A percentile compares a stretch with the other conserved stretches of the same genome.
phyloP scores from a whole-genome alignment of 2,329 filamentous ascomycete genomes.

The Pseudonectria foliicola region DNA sequence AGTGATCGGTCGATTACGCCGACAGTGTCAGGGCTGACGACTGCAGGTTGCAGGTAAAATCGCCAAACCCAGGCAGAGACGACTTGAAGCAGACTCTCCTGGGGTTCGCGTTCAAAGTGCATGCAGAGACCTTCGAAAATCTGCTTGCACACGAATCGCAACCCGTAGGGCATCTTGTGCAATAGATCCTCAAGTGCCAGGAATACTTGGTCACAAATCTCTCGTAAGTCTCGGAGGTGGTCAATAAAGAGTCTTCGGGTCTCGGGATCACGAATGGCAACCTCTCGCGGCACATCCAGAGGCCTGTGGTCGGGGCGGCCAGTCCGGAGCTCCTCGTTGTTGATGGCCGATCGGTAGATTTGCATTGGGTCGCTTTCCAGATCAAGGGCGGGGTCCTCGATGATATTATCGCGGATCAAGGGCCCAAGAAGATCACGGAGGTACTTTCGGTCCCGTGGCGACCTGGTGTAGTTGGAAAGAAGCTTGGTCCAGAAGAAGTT shows the following conservation, averaged over 20 bases:
- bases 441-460: slow-evolving; percentile 87
- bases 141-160: slow-evolving; percentile 81
- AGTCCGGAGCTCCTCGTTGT: slow-evolving; percentile 92
- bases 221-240: slow-evolving; percentile 85
- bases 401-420: slow-evolving; percentile 82
- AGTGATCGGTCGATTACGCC: slow-evolving; percentile 87
- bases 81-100: slow-evolving; percentile 70
- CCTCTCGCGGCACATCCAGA: slow-evolving; percentile 79
- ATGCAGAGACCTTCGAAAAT: slow-evolving; percentile 71
- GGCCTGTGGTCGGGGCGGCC: slow-evolving; percentile 74
- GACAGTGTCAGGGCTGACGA: slow-evolving; percentile 84
- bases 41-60: slow-evolving; percentile 82
- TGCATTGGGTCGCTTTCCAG: slow-evolving; percentile 96
- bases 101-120: slow-evolving; percentile 74
- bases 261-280: slow-evolving; percentile 93
- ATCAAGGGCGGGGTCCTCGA: slow-evolving; percentile 85
- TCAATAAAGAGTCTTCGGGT: slow-evolving; percentile 90
- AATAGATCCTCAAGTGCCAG: slow-evolving; percentile 72
- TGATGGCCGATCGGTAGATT: slow-evolving; percentile 91
- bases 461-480: slow-evolving; percentile 79
- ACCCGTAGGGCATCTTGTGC: slow-evolving; percentile 84
- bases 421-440: slow-evolving; percentile 79
- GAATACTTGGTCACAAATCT: slow-evolving; percentile 91
- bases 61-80: slow-evolving; percentile 92
- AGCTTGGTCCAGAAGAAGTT: slow-evolving; percentile 93